phyloP scores from a whole-genome alignment of 192 early-diverging fungal genomes.

The Linnemannia hyalina region DNA sequence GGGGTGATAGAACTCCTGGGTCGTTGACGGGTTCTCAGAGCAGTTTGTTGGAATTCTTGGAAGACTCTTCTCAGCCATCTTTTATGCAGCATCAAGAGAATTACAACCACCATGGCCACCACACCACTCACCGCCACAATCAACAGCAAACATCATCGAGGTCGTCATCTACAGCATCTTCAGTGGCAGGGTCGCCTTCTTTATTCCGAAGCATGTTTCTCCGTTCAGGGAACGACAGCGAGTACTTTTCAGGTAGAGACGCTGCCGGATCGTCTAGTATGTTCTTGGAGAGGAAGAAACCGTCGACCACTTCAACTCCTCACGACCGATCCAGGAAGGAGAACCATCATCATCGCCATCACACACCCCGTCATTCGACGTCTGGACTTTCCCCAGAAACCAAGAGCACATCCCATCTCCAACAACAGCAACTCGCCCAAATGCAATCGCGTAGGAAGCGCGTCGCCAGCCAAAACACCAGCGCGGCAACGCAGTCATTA shows the following conservation, averaged over 20 bases:
- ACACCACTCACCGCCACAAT: not conserved
- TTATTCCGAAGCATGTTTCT: constrained; percentile 25
- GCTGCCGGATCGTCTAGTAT: not conserved
- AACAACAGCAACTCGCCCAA: not conserved
- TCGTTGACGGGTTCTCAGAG: constrained; percentile 24
- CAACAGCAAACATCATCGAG: not conserved
- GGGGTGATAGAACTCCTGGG: not conserved
- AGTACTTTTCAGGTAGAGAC: not conserved
- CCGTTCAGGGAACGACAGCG: not conserved
- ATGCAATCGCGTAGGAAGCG: not conserved
- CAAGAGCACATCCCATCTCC: not conserved
- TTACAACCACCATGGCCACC: not conserved
- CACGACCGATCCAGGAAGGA: not conserved
- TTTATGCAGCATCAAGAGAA: not conserved
- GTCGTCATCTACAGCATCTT: constrained; percentile 17
- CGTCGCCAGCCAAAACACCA: constrained; percentile 10
- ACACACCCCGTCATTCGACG: constrained; percentile 7
- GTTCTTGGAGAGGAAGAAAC: not conserved
- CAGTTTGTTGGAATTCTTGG: constrained; percentile 31
- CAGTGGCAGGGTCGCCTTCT: constrained; percentile 8
- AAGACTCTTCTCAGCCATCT: not conserved
- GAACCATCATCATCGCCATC: not conserved
- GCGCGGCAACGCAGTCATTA: constrained; percentile 15
- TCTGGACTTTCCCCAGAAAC: not conserved
- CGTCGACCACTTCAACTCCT: not conserved